Evolutionary conservation across 2,329 filamentous ascomycete species (phyloP).

Genomic region (Madurella fahalii): DNA sequence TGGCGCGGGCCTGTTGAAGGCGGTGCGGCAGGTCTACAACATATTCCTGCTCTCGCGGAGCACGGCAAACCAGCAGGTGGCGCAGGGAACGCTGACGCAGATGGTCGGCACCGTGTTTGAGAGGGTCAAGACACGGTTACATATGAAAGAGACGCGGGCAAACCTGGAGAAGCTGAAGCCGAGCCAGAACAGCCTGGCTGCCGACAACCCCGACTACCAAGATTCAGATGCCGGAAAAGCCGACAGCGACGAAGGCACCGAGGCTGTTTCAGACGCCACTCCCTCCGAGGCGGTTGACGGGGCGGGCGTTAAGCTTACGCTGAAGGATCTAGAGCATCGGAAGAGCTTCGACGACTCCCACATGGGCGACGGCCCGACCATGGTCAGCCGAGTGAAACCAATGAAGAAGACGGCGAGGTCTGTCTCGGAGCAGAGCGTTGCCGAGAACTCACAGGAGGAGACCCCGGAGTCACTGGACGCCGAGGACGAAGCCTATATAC

Average conservation of each 20-base stretch:
- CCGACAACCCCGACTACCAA: slow-evolving; percentile 29
- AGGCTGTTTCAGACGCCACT: slow-evolving; percentile 32
- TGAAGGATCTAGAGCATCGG: slow-evolving; percentile 63
- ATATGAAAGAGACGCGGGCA: slow-evolving; percentile 77
- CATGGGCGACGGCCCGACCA: slow-evolving; percentile 62
- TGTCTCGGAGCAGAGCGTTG: slow-evolving; percentile 50
- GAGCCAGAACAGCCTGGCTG: slow-evolving; percentile 44
- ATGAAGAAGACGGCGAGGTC: slow-evolving; percentile 42
- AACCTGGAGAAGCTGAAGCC: slow-evolving; percentile 51
- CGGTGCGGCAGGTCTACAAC: slow-evolving; percentile 97
- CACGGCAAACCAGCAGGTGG: slow-evolving; percentile 92
- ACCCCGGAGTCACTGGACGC: slow-evolving; percentile 57
- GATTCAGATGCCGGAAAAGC: slow-evolving; percentile 33
- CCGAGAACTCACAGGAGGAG: slow-evolving; percentile 53
- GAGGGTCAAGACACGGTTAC: slow-evolving; percentile 78
- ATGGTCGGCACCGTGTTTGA: slow-evolving; percentile 99
- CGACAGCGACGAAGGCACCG: slow-evolving; percentile 38
- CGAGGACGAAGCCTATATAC: slow-evolving; percentile 94
- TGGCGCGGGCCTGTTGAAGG: slow-evolving; percentile 90
- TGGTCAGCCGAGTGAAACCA: slow-evolving; percentile 59
- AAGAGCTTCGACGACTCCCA: slow-evolving; percentile 67
- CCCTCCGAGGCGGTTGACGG: slow-evolving; percentile 33
- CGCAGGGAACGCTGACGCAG: slow-evolving; percentile 92
- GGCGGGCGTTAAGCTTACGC: slow-evolving; percentile 53
- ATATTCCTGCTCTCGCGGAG: slow-evolving; percentile 95